phyloP scores from a whole-genome alignment of 2,329 filamentous ascomycete species.

The Diaporthe ilicicola region DNA sequence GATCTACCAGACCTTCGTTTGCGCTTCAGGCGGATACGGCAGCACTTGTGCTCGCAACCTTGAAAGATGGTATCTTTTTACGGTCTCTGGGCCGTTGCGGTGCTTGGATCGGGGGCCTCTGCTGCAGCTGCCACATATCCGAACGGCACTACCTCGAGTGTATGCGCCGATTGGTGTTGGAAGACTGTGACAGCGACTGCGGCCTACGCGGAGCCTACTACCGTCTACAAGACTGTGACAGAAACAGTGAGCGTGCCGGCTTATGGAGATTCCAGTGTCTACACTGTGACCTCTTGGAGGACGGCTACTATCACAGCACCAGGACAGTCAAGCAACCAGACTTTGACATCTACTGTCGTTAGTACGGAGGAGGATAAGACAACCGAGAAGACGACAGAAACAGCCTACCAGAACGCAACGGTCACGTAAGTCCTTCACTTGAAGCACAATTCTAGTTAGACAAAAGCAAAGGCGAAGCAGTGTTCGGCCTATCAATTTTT shows the following conservation, averaged over 20 bases:
- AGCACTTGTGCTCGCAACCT: slow-evolving; percentile 5
- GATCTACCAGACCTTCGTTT: slow-evolving; percentile 29
- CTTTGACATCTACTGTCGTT: slow-evolving; percentile 18
- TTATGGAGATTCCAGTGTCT: background rate
- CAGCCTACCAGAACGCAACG: slow-evolving; percentile 18
- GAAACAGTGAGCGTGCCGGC: background rate
- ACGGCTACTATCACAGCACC: slow-evolving; percentile 13
- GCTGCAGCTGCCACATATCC: slow-evolving; percentile 15
- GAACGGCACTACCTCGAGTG: slow-evolving; percentile 23
- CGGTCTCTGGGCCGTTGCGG: slow-evolving; percentile 24
- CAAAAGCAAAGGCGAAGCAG: background rate
- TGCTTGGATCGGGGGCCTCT: slow-evolving; percentile 21
- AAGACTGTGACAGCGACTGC: slow-evolving; percentile 20
- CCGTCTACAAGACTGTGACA: slow-evolving; percentile 6
- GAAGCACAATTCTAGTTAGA: background rate
- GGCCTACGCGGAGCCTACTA: slow-evolving; percentile 7
- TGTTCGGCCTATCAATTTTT: background rate
- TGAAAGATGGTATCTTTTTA: slow-evolving; percentile 31
- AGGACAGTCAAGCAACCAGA: slow-evolving; percentile 13
- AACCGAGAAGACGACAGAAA: slow-evolving; percentile 25
- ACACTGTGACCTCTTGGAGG: slow-evolving; percentile 18
- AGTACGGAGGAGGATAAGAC: slow-evolving; percentile 17
- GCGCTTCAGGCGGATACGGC: slow-evolving; percentile 12
- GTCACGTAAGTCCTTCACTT: background rate
- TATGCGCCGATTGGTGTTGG: slow-evolving; percentile 30